Percentiles rank a stretch among this genome's conserved stretches.
Conservation (phyloP, 2,329 filamentous ascomycete genomes). For the Botryotinia globosa region DNA sequence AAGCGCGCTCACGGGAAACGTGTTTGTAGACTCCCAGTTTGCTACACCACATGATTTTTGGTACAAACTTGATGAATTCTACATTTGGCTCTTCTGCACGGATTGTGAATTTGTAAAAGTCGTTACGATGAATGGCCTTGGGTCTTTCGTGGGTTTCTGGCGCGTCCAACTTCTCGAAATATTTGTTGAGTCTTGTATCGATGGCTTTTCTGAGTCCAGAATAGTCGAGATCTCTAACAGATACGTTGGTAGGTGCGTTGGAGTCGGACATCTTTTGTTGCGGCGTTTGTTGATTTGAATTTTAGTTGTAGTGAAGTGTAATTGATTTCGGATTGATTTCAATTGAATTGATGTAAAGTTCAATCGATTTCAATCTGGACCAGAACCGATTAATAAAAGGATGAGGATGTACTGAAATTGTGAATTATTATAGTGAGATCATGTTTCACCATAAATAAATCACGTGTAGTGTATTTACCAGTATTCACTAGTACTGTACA, state of each 20-base stretch:
- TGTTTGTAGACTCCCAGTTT: background rate
- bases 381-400: background rate
- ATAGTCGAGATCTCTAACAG: background rate
- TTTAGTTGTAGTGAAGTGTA: background rate
- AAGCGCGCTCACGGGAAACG: background rate
- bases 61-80: background rate
- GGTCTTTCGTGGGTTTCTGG: background rate
- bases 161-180: background rate
- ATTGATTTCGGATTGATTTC: background rate
- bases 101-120: background rate
- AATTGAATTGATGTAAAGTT: background rate
- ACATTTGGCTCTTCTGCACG: background rate
- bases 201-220: background rate
- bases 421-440: background rate
- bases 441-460: background rate
- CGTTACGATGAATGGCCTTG: background rate
- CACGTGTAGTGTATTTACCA: background rate
- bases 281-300: background rate
- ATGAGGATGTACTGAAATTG: background rate
- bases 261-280: background rate
- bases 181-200: background rate
- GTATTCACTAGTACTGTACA: background rate
- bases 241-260: background rate
- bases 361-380: background rate
- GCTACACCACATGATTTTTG: background rate